A percentile compares a stretch with the other conserved stretches of the same genome.
phyloP scores from a whole-genome alignment of 192 early-diverging fungal genomes.

The Pecoramyces ruminantium region DNA sequence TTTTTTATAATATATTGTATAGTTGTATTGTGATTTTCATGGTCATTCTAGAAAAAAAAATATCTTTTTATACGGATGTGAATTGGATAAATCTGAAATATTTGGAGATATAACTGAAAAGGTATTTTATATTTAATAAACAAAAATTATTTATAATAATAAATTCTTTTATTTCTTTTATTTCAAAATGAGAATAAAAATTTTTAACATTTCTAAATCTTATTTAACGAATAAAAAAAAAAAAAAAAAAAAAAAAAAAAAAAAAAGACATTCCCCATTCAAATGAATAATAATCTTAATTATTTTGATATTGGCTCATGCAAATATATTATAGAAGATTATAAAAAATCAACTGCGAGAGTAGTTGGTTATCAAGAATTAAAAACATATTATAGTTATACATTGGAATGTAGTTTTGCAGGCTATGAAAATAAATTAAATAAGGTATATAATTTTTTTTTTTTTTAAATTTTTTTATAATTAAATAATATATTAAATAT shows the following conservation, averaged over 20 bases:
- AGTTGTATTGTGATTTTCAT: background rate
- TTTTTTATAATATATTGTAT: too few relatives aligned
- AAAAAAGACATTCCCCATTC: background rate
- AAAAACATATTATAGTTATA: background rate
- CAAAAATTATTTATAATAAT: too few relatives aligned
- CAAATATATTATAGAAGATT: background rate
- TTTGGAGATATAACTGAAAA: background rate
- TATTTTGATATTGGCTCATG: background rate
- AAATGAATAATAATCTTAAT: background rate
- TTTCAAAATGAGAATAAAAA: too few relatives aligned
- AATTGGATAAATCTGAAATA: background rate
- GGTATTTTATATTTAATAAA: background rate
- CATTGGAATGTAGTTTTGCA: background rate
- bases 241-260: too few relatives aligned
- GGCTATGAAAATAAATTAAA: background rate
- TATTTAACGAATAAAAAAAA: too few relatives aligned
- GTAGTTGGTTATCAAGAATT: background rate
- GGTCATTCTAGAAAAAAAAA: background rate
- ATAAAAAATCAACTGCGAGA: background rate
- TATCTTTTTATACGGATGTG: background rate
- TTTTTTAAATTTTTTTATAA: too few relatives aligned
- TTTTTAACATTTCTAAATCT: too few relatives aligned
- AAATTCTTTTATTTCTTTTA: too few relatives aligned
- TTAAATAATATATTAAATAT: too few relatives aligned
- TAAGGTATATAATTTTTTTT: background rate